phyloP scores from a whole-genome alignment of 371 early-diverging fungal species.

The Rhizoclosmatium hyalinum region DNA sequence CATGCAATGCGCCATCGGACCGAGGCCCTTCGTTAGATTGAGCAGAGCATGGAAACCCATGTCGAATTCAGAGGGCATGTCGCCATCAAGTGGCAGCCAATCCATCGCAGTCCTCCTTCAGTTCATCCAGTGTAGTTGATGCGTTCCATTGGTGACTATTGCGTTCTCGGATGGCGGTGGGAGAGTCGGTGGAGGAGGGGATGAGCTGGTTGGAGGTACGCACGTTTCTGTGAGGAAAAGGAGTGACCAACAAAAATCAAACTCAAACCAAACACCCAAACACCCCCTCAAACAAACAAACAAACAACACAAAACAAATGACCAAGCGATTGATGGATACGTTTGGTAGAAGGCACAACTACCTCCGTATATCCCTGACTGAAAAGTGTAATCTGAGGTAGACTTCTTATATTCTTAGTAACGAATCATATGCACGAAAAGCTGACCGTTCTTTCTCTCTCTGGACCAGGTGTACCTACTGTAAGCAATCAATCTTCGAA shows the following conservation, averaged over 20 bases:
- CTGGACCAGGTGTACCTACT: constrained; percentile 77
- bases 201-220: not conserved
- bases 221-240: not conserved
- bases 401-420: constrained; percentile 2
- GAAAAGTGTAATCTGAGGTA: constrained; percentile 92
- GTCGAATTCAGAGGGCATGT: too few relatives aligned
- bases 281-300: too few relatives aligned
- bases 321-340: constrained; percentile 56
- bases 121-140: too few relatives aligned
- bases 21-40: too few relatives aligned
- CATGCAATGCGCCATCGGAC: too few relatives aligned
- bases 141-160: too few relatives aligned
- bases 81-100: too few relatives aligned
- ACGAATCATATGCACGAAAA: too few relatives aligned
- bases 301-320: not conserved
- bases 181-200: not conserved
- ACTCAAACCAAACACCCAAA: not conserved
- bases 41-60: too few relatives aligned
- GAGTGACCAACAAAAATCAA: not conserved
- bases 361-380: constrained; percentile 91
- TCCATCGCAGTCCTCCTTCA: too few relatives aligned
- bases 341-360: constrained; percentile 86
- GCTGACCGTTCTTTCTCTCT: not conserved
- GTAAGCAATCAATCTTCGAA: constrained; percentile 38
- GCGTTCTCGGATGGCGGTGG: too few relatives aligned